Evolutionary conservation across 805 yeast genomes (phyloP).

Genomic region (Candida easanensis): DNA sequence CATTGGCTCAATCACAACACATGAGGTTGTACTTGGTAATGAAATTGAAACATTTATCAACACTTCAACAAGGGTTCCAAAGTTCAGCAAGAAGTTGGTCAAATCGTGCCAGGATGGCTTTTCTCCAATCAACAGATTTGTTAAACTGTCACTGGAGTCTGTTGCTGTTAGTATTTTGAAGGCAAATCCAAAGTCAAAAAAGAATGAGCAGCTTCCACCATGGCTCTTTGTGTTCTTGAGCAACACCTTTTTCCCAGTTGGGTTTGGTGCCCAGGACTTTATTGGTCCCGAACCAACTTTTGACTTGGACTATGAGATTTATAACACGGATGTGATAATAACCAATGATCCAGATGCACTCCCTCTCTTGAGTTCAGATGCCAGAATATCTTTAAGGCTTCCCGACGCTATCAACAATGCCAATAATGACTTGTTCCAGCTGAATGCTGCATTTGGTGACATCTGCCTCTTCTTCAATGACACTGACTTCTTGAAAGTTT

Average conservation of each 20-base stretch:
- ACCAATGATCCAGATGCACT: conserved; percentile 7
- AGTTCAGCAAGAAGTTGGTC: conserved; percentile 7
- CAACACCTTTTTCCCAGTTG: conserved; percentile 13
- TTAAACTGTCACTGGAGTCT: conserved; percentile 5
- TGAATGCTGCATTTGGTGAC: conserved; percentile 17
- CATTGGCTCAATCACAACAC: conserved; percentile 9
- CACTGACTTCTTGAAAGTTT: conserved; percentile 13
- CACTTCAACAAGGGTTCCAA: conserved; percentile 2
- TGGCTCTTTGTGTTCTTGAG: conserved; percentile 16
- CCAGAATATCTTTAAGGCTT: conserved; percentile 1
- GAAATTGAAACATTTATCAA: background rate
- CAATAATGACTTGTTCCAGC: conserved; percentile 9
- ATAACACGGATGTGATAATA: conserved; percentile 4
- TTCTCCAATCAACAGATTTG: conserved; percentile 21
- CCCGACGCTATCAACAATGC: conserved; percentile 10
- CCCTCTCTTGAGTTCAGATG: conserved; percentile 9
- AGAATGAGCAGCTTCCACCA: conserved; percentile 16
- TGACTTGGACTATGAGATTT: conserved; percentile 1
- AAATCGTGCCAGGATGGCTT: conserved; percentile 19
- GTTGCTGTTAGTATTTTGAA: conserved; percentile 9
- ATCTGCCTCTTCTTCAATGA: conserved; percentile 11
- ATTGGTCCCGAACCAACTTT: background rate
- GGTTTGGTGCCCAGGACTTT: background rate
- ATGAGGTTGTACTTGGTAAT: background rate
- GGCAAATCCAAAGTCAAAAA: conserved; percentile 10